Evolutionary conservation across 768 basidiomycete genomes (phyloP).

Genomic region (Hirschioporus abietinus): DNA sequence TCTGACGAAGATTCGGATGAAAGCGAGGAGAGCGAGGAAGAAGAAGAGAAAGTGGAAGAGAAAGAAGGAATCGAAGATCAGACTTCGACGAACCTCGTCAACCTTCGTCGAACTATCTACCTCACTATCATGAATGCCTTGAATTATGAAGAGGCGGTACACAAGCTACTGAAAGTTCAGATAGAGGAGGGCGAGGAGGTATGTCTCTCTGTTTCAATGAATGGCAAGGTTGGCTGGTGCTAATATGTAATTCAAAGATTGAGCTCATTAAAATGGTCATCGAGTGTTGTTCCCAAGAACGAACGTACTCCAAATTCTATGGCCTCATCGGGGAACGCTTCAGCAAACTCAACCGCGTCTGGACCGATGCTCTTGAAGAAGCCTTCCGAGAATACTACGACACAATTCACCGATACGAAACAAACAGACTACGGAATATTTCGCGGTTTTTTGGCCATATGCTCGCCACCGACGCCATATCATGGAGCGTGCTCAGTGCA

Average conservation of each 20-base stretch:
- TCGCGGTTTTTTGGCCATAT: conserved; percentile 96
- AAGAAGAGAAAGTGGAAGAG: conserved; percentile 61
- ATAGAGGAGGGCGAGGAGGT: conserved; percentile 94
- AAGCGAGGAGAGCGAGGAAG: conserved; percentile 55
- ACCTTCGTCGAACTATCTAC: conserved; percentile 90
- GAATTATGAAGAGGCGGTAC: conserved; percentile 98
- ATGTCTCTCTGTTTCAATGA: conserved; percentile 15
- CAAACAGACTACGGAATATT: conserved; percentile 95
- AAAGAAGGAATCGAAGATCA: conserved; percentile 91
- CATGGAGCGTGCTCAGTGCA: conserved; percentile 80
- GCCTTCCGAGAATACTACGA: conserved; percentile 89
- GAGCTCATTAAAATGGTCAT: conserved; percentile 98
- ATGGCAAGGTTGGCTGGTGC: not conserved
- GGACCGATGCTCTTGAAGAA: conserved; percentile 85
- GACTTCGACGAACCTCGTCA: conserved; percentile 94
- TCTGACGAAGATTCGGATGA: conserved; percentile 59
- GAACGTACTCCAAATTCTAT: conserved; percentile 96
- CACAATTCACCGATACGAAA: conserved; percentile 98
- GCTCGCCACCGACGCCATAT: conserved; percentile 78
- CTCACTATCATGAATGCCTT: conserved; percentile 98
- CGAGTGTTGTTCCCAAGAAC: conserved; percentile 99
- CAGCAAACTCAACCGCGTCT: conserved; percentile 91
- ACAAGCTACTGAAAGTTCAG: conserved; percentile 93
- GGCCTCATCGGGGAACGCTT: conserved; percentile 95
- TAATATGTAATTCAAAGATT: conserved; percentile 44